Conservation (phyloP, 208 protist species). For the Leishmania arabica region DNA sequence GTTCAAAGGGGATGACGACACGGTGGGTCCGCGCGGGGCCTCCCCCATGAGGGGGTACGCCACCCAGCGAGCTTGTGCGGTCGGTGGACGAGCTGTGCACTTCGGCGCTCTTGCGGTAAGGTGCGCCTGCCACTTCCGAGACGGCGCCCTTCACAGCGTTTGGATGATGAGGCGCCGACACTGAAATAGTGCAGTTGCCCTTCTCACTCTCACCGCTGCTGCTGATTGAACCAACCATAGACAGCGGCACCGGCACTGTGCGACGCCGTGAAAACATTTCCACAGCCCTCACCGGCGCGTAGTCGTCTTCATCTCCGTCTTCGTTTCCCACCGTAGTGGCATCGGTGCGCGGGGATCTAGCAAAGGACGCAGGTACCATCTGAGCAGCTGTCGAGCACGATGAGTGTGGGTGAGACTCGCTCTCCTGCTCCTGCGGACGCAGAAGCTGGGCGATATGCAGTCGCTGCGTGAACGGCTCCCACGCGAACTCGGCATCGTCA, state of each 20-base stretch:
- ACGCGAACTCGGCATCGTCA: conserved; percentile 6
- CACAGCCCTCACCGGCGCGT: conserved; percentile 31
- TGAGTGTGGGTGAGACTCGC: neutral
- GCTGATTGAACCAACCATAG: conserved; percentile 4
- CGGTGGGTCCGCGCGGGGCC: conserved; percentile 6
- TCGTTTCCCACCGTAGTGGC: neutral
- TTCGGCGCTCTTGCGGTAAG: neutral
- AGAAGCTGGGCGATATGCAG: neutral
- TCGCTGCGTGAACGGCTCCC: conserved; percentile 28
- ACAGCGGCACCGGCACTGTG: neutral
- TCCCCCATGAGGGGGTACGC: neutral
- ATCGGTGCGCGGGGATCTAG: neutral
- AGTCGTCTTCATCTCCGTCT: conserved; percentile 25
- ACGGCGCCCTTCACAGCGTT: neutral
- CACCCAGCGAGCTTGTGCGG: neutral
- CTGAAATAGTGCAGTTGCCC: neutral
- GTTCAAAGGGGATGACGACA: conserved; percentile 57
- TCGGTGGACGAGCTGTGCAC: neutral
- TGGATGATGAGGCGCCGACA: neutral
- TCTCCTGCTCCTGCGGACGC: conserved; percentile 3
- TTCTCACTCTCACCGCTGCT: conserved; percentile 13
- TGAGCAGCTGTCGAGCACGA: neutral
- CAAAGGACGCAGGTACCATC: neutral
- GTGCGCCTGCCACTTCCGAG: conserved; percentile 1
- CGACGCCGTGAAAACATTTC: neutral